phyloP scores from a whole-genome alignment of 768 basidiomycete species.

The Xerocomus potaroensis region DNA sequence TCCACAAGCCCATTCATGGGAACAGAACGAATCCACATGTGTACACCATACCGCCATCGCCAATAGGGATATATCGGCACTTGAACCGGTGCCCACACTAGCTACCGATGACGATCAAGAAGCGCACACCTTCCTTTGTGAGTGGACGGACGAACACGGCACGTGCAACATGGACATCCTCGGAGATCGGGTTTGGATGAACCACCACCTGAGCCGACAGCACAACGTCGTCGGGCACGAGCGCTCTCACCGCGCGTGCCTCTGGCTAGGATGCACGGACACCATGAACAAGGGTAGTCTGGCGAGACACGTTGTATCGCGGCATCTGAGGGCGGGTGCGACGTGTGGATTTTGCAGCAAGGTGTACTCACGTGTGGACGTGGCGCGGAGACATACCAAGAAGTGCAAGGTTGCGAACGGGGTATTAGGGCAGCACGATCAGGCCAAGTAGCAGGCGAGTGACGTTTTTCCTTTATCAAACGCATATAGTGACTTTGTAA shows the following conservation, averaged over 20 bases:
- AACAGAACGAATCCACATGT: background rate
- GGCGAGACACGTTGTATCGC: slow-evolving; percentile 21
- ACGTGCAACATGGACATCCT: slow-evolving; percentile 19
- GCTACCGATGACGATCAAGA: slow-evolving; percentile 9
- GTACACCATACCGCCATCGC: background rate
- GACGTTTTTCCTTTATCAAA: background rate
- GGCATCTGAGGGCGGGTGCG: slow-evolving; percentile 18
- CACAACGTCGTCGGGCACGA: slow-evolving; percentile 22
- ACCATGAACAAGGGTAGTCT: slow-evolving; percentile 27
- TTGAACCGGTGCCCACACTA: background rate
- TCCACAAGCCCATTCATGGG: slow-evolving; percentile 1
- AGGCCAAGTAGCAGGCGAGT: background rate
- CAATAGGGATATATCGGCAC: background rate
- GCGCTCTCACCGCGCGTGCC: slow-evolving; percentile 10
- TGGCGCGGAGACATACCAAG: slow-evolving; percentile 22
- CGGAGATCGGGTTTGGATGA: slow-evolving; percentile 21
- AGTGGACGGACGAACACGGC: slow-evolving; percentile 21
- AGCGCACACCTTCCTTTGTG: slow-evolving; percentile 6
- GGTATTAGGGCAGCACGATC: background rate
- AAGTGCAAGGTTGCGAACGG: slow-evolving; percentile 26
- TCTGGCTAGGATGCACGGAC: slow-evolving; percentile 22
- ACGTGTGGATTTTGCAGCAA: slow-evolving; percentile 23
- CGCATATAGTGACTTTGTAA: too few relatives aligned
- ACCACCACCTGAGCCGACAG: slow-evolving; percentile 17
- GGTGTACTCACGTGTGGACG: slow-evolving; percentile 24